Percentiles rank a stretch among this genome's conserved stretches.
Evolutionary conservation across 2,329 filamentous ascomycete genomes (phyloP).

Genomic region (Hirsutella thompsonii): DNA sequence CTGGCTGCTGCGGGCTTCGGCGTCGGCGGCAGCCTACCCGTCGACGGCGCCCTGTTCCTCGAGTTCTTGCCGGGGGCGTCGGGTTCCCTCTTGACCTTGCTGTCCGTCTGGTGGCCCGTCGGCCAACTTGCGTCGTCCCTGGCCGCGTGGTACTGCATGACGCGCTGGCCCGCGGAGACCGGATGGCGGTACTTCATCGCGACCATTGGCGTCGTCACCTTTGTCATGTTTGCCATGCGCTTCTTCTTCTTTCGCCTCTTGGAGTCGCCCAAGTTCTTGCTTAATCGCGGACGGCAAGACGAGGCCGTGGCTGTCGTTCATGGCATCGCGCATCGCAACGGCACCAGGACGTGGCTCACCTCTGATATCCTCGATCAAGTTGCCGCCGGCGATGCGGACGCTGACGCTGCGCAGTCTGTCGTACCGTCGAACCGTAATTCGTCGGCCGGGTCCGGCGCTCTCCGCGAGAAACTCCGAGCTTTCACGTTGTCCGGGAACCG

Average conservation of each 20-base stretch:
- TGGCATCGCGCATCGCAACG: slow-evolving; percentile 62
- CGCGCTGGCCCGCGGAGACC: slow-evolving; percentile 52
- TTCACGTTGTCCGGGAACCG: slow-evolving; percentile 59
- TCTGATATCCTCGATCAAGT: slow-evolving; percentile 52
- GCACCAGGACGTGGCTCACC: slow-evolving; percentile 60
- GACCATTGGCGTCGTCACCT: slow-evolving; percentile 58
- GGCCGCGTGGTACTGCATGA: slow-evolving; percentile 65
- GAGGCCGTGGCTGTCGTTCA: slow-evolving; percentile 74
- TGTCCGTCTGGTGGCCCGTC: slow-evolving; percentile 82
- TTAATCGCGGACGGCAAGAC: slow-evolving; percentile 61
- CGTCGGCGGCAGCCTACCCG: slow-evolving; percentile 64
- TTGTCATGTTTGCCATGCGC: slow-evolving; percentile 65
- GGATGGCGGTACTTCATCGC: slow-evolving; percentile 68
- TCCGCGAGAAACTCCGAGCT: slow-evolving; percentile 46
- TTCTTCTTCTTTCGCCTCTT: slow-evolving; percentile 73
- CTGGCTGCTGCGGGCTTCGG: slow-evolving; percentile 53
- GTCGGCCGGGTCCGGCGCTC: slow-evolving; percentile 1
- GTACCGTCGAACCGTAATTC: slow-evolving; percentile 10
- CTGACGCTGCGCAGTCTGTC: neutral
- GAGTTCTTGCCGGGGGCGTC: slow-evolving; percentile 70
- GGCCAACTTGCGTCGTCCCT: slow-evolving; percentile 63
- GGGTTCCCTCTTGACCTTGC: slow-evolving; percentile 60
- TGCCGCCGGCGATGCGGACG: slow-evolving; percentile 20
- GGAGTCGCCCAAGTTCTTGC: slow-evolving; percentile 75
- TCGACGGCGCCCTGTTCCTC: slow-evolving; percentile 70